Percentiles rank a stretch among this genome's conserved stretches.
phyloP scores from a whole-genome alignment of 306 rosid species.

The Sesbania bispinosa region DNA sequence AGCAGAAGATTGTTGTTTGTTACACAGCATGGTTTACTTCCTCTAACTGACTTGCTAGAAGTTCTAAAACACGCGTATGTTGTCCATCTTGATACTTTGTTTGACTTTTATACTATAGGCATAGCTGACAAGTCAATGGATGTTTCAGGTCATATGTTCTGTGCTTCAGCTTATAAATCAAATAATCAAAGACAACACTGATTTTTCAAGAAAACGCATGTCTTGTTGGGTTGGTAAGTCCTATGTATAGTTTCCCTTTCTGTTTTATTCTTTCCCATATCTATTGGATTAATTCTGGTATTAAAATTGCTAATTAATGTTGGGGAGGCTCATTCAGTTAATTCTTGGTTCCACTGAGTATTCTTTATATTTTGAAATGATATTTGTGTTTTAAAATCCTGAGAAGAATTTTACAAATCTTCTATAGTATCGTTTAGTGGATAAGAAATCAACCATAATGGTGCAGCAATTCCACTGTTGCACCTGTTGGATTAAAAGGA shows the following conservation, averaged over 20 bases:
- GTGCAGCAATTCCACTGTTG: neutral
- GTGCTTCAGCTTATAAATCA: slow-evolving; percentile 97
- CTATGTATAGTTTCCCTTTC: neutral
- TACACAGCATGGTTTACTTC: slow-evolving; percentile 93
- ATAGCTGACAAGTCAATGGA: slow-evolving; percentile 13
- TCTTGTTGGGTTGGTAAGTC: slow-evolving; percentile 94
- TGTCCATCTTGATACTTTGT: slow-evolving; percentile 11
- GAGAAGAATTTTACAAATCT: slow-evolving; percentile 1
- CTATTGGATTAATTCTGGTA: neutral
- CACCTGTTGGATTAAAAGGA: neutral
- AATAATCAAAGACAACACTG: slow-evolving; percentile 80
- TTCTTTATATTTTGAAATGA: neutral
- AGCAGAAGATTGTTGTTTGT: slow-evolving; percentile 92
- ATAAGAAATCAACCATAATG: slow-evolving; percentile 7
- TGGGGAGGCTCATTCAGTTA: slow-evolving; percentile 5
- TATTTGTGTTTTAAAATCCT: slow-evolving; percentile 12
- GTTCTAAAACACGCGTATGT: slow-evolving; percentile 84
- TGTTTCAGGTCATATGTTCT: slow-evolving; percentile 82
- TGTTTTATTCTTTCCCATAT: slow-evolving; percentile 13
- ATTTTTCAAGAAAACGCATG: slow-evolving; percentile 96
- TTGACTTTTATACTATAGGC: slow-evolving; percentile 15
- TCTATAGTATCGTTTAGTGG: neutral
- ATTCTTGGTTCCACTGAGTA: neutral
- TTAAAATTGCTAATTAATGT: neutral
- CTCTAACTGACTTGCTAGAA: slow-evolving; percentile 85